Base-by-base conservation (phyloP, 2,329 filamentous ascomycete genomes). In the Alternaria novae-zelandiae region DNA sequence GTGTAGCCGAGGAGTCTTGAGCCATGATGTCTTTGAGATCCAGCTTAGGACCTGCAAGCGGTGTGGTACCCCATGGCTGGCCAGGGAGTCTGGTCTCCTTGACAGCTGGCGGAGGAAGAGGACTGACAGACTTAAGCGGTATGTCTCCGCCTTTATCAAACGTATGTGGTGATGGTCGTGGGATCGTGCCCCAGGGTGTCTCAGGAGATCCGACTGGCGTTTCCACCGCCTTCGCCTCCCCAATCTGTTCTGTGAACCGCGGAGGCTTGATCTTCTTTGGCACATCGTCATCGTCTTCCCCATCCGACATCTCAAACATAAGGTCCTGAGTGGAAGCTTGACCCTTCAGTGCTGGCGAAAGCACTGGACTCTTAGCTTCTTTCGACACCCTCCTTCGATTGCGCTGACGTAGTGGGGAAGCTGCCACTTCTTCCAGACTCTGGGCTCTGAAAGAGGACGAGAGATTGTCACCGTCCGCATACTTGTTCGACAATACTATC, bases 301-400 rank as follows among this genome's bases (percentile, higher is more conserved):
- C 93, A 41, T 96, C 94, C 62, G 97, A 95, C 94, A 97, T 97
- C 68, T 93, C 89, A 75, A 97, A 97, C 79, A 97, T 97, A 58
- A 97, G 85, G 70, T 97, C 94, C 41, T 85, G 86, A 1, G 86
- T 83, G 0, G 91, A 94, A 20, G 85, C 86, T 72, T 89, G 93
- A 1, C 90, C 85, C 58, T 88, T 89, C 47, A 96, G 83, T 17
- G 82, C 84, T 1, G 93, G 93, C 59, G 89, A 92, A 55, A 87
- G 85, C 0, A 85, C 83, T 64, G 88, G 88, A 66, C 89, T 89
- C 59, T 84, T 87, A 1, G 82, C 82, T 61, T 83, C 81, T 61
- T 78, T 83, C 2, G 82, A 80, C 6, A 79, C 76, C 74, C 78
- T 71, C 44, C 82, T 75, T 30, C 79, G 77, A 41, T 74, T 69